Percentiles rank a stretch among this genome's conserved stretches.
Evolutionary conservation across 78 protist genomes (phyloP).

Genomic region (Speleostelium caveatum): DNA sequence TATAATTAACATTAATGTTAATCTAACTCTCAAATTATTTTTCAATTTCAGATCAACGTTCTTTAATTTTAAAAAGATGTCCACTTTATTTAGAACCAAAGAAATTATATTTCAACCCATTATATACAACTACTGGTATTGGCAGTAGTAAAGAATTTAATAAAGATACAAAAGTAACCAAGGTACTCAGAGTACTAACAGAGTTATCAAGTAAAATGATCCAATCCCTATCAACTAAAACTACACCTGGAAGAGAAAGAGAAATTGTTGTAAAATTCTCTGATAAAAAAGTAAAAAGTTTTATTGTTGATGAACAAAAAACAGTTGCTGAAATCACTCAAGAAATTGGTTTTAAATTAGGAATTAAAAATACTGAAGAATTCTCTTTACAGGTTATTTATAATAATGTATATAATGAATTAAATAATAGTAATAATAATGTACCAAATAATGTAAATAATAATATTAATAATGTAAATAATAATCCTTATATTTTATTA

Average conservation of each 20-base stretch:
- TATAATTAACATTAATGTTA: background rate
- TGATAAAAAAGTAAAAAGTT: conserved; percentile 74
- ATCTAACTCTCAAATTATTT: background rate
- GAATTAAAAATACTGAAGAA: conserved; percentile 80
- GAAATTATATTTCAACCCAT: background rate
- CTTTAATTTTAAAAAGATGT: conserved; percentile 33
- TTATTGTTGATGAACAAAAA: conserved; percentile 72
- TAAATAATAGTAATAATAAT: conserved; percentile 22
- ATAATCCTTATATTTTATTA: background rate
- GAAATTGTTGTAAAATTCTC: conserved; percentile 79
- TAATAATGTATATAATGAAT: background rate
- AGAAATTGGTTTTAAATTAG: conserved; percentile 72
- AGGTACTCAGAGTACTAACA: conserved; percentile 53
- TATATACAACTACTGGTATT: background rate
- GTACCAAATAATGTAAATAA: background rate
- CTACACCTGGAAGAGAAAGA: conserved; percentile 42
- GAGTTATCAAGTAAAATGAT: conserved; percentile 72
- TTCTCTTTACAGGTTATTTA: conserved; percentile 64
- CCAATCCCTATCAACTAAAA: conserved; percentile 39
- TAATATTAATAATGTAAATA: background rate
- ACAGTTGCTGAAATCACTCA: conserved; percentile 72
- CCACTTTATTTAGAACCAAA: conserved; percentile 29
- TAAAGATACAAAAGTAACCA: conserved; percentile 68
- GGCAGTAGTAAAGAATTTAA: background rate
- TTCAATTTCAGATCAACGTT: conserved; percentile 22